Evolutionary conservation across 768 basidiomycete species (phyloP).

Genomic region (Lanmaoa rubissima): DNA sequence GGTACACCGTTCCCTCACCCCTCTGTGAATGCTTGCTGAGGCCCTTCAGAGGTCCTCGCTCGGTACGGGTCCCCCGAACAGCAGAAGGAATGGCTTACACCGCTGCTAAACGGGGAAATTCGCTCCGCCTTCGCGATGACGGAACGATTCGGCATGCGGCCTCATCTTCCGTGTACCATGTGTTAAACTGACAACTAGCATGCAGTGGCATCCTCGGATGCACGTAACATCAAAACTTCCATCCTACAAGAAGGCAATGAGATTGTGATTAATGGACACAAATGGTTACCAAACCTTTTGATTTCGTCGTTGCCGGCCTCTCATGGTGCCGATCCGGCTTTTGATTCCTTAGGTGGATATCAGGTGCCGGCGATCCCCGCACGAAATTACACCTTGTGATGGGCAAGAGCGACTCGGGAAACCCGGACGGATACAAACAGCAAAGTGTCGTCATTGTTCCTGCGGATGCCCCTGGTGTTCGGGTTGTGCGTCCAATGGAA

Average conservation of each 20-base stretch:
- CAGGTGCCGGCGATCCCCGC: slow-evolving; percentile 92
- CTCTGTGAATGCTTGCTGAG: neutral
- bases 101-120: slow-evolving; percentile 88
- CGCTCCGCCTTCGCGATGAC: slow-evolving; percentile 98
- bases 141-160: slow-evolving; percentile 70
- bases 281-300: slow-evolving; percentile 59
- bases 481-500: slow-evolving; percentile 85
- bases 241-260: slow-evolving; percentile 81
- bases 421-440: slow-evolving; percentile 72
- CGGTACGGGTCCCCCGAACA: slow-evolving; percentile 90
- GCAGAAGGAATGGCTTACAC: slow-evolving; percentile 85
- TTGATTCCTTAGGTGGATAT: slow-evolving; percentile 76
- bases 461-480: slow-evolving; percentile 81
- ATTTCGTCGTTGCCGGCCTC: slow-evolving; percentile 1
- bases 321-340: slow-evolving; percentile 13
- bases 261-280: slow-evolving; percentile 93
- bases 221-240: slow-evolving; percentile 90
- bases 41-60: slow-evolving; percentile 83
- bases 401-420: slow-evolving; percentile 89
- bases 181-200: slow-evolving; percentile 1
- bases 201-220: slow-evolving; percentile 86
- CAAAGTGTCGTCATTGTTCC: slow-evolving; percentile 98
- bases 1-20: slow-evolving; percentile 41
- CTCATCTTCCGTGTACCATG: slow-evolving; percentile 4
- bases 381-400: slow-evolving; percentile 89